Evolutionary conservation across 1,139 yeast species (phyloP).

Genomic region (Debaryomyces robertsiae): DNA sequence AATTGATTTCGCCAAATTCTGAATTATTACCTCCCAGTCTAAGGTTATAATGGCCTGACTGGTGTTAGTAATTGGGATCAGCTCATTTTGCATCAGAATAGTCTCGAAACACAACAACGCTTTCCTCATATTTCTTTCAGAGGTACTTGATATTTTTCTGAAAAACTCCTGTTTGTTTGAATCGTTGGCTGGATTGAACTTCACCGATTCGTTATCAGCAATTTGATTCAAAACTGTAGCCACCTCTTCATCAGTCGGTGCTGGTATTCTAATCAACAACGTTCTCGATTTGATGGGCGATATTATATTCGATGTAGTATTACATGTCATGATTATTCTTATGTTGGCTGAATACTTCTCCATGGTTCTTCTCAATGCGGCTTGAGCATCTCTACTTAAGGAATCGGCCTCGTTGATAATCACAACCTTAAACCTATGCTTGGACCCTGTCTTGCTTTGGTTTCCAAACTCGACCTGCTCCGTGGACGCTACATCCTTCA

Average conservation of each 20-base stretch:
- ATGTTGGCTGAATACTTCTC: slow-evolving; percentile 91
- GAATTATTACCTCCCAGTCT: slow-evolving; percentile 87
- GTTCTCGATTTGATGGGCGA: slow-evolving; percentile 96
- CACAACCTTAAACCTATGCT: slow-evolving; percentile 86
- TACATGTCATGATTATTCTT: slow-evolving; percentile 81
- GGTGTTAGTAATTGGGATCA: slow-evolving; percentile 38
- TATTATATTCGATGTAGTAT: slow-evolving; percentile 87
- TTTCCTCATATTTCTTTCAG: slow-evolving; percentile 75
- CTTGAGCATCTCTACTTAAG: slow-evolving; percentile 93
- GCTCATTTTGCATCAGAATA: slow-evolving; percentile 71
- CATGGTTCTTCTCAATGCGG: slow-evolving; percentile 96
- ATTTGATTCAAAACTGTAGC: slow-evolving; percentile 54
- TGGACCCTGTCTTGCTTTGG: slow-evolving; percentile 30
- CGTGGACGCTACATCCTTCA: slow-evolving; percentile 92
- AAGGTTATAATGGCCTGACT: slow-evolving; percentile 46
- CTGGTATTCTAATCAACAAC: slow-evolving; percentile 77
- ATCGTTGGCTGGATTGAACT: slow-evolving; percentile 40
- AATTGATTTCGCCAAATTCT: slow-evolving; percentile 62
- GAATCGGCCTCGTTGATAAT: slow-evolving; percentile 94
- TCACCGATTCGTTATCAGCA: slow-evolving; percentile 57
- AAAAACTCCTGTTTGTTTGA: slow-evolving; percentile 45
- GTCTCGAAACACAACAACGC: slow-evolving; percentile 84
- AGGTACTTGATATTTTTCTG: slow-evolving; percentile 52
- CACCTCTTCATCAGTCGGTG: slow-evolving; percentile 69
- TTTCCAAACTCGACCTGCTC: slow-evolving; percentile 84